phyloP scores from a whole-genome alignment of 2,329 filamentous ascomycete genomes.

The Huntiella bhutanensis region DNA sequence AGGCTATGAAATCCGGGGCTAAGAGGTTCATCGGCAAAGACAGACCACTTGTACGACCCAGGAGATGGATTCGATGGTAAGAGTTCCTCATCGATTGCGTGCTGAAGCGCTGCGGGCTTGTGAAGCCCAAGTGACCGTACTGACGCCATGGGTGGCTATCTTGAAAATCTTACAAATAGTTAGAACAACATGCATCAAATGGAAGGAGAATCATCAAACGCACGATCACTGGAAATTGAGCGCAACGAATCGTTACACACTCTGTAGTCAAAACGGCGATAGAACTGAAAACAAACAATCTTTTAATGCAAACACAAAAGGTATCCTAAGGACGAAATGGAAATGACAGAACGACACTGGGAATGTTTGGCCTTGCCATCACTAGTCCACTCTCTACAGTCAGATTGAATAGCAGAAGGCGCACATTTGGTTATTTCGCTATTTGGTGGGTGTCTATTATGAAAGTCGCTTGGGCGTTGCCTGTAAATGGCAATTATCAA shows the following conservation, averaged over 20 bases:
- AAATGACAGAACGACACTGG: background rate
- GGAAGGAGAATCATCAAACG: too few species aligned
- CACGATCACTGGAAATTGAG: too few species aligned
- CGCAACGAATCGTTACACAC: too few species aligned
- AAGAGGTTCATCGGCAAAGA: slow-evolving; percentile 18
- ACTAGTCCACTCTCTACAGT: too few species aligned
- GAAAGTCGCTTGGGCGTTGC: too few species aligned
- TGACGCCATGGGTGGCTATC: slow-evolving; percentile 50
- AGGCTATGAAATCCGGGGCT: background rate
- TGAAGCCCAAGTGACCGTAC: slow-evolving; percentile 83
- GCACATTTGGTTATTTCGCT: too few species aligned
- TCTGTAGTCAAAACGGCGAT: background rate
- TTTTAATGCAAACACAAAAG: too few species aligned
- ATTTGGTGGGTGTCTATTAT: too few species aligned
- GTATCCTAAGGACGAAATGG: background rate
- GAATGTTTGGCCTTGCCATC: background rate
- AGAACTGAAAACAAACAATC: background rate
- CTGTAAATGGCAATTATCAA: too few species aligned
- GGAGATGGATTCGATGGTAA: slow-evolving; percentile 47
- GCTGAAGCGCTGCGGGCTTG: slow-evolving; percentile 63
- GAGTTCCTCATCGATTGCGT: slow-evolving; percentile 65
- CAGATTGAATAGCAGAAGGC: too few species aligned
- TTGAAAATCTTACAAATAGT: too few species aligned
- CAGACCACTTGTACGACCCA: slow-evolving; percentile 59
- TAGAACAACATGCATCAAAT: too few species aligned